These are phyloP conservation scores for Fomitopsis schrenkii DNA, from an alignment of 1,284 basidiomycete genomes.

Conservation along the genomic window DNA sequence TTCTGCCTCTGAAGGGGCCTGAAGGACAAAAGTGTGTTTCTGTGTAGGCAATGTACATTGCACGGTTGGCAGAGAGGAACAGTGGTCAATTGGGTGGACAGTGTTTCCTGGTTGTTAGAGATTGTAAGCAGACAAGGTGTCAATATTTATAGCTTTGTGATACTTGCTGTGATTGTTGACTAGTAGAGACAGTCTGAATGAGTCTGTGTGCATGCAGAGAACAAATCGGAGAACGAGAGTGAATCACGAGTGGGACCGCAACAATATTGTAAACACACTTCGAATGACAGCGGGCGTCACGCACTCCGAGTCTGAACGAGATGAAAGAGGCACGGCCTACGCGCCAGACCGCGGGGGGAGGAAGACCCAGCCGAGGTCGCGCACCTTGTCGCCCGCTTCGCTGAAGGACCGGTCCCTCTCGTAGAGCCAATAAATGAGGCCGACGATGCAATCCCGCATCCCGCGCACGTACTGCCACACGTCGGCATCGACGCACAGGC, in stretches of 20 bases:
- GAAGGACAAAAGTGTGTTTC: no score
- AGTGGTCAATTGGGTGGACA: no score
- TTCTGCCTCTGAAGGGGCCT: no score
- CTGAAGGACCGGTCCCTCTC: constrained; percentile 57
- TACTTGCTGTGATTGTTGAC: no score
- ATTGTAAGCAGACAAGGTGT: no score
- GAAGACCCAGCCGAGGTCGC: constrained; percentile 63
- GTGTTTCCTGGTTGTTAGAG: no score
- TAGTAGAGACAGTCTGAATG: not conserved
- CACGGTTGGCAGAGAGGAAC: no score
- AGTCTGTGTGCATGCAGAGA: not conserved
- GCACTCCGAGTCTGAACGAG: not conserved
- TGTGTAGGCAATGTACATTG: no score
- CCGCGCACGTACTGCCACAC: constrained; percentile 38
- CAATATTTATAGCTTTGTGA: no score
- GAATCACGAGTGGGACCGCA: not conserved
- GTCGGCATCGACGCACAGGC: constrained; percentile 23
- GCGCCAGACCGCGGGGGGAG: constrained; percentile 19
- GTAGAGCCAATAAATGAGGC: constrained; percentile 54
- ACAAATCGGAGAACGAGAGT: not conserved
- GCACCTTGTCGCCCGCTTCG: constrained; percentile 50
- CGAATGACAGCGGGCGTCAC: not conserved
- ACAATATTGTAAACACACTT: not conserved
- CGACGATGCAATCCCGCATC: constrained; percentile 48
- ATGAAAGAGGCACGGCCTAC: not conserved